Evolutionary conservation across 257 asterid species (phyloP), one percentile per base, ranked within the genome.

Genomic region (Forsythia viridissima): DNA sequence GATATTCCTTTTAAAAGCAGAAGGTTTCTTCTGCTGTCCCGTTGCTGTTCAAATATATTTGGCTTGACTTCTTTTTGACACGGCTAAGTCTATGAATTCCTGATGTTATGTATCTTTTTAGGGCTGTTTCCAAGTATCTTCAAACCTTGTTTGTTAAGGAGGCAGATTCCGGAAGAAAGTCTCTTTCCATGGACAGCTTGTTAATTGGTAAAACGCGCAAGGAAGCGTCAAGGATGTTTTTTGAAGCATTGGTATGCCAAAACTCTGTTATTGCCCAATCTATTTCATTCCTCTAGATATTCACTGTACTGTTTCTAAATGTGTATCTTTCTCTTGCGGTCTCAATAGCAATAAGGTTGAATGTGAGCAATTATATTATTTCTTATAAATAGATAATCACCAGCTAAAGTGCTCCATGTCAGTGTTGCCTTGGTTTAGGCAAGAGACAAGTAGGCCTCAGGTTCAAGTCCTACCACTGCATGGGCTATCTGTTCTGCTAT

Each of bases 171-270:
- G 92, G 94, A 48, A 87, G 90, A 73, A 86, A 80, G 24, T 79
- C 86, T 70, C 87, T 93, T 82, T 87, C 96, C 72, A 81, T 89
- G 88, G 95, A 92, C 81, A 83, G 71, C 44, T 90, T 93, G 72
- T 87, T 95, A 81, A 76, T 61, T 76, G 94, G 97, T 18, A 95
- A 95, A 93, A 83, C 98, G 4, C 90, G 97, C 80, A 95, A 95
- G 90, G 99, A 95, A 86, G 98, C 99, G 0, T 93, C 97, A 24
- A 88, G 99, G 80, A 88, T 95, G 98, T 95, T 95, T 78, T 95
- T 95, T 70, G 99, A 93, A 84, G 73, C 99, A 80, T 73, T 95
- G 99, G 99, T 95, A 91, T 6, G 86, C 44, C 40, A 46, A 38
- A 11, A 38, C 24, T 52, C 66, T n/a, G 10, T 16, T 57, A n/a